A percentile compares a stretch with the other conserved stretches of the same genome.
phyloP scores from a whole-genome alignment of 441 rosid genomes.

The Biscutella auriculata region DNA sequence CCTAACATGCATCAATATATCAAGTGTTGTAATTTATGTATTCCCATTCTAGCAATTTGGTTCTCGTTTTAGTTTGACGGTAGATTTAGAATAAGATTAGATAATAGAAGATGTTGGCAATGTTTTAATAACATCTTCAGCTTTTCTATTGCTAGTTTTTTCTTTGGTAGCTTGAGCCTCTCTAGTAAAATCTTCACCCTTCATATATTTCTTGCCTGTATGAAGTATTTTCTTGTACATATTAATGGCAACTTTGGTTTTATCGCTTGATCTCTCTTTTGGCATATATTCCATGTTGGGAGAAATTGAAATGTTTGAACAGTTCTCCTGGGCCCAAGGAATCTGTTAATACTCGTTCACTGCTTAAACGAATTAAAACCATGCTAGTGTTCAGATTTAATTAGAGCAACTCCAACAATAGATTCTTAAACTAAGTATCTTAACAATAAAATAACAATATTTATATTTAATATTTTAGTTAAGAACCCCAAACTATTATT shows the following conservation, averaged over 20 bases:
- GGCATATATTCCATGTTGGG: background rate
- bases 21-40: conserved; percentile 15
- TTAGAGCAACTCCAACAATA: too few relatives aligned
- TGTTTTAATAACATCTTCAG: background rate
- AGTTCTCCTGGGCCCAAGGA: background rate
- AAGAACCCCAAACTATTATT: too few relatives aligned
- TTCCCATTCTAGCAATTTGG: background rate
- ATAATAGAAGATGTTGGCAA: background rate
- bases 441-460: too few relatives aligned
- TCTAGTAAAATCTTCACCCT: background rate
- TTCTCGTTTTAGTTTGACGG: conserved; percentile 5
- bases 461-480: too few relatives aligned
- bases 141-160: too few relatives aligned
- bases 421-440: too few relatives aligned
- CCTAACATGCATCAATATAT: conserved; percentile 3
- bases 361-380: background rate
- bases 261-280: background rate
- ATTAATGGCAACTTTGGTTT: background rate
- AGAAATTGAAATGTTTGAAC: background rate
- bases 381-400: background rate
- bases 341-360: background rate
- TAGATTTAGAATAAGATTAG: conserved; percentile 13
- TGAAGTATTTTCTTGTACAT: background rate
- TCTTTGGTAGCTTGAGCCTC: conserved; percentile 1
- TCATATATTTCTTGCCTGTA: background rate